A percentile compares a stretch with the other conserved stretches of the same genome.
Conservation (phyloP, 768 basidiomycete species). For the Kwoniella sp. region DNA sequence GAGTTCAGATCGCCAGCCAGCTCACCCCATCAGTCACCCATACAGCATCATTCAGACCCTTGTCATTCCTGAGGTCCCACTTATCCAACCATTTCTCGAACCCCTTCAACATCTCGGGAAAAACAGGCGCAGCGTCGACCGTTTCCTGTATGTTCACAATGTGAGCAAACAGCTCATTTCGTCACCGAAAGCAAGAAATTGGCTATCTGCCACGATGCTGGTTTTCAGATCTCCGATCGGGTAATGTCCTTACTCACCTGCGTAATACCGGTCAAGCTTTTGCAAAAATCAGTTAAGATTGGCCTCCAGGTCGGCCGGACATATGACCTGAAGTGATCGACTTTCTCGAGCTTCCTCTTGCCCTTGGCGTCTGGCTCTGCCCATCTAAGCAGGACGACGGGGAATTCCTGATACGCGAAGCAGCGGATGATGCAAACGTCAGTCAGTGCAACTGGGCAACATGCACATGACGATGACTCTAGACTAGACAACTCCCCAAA, state of each 20-base stretch:
- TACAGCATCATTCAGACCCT: constrained; percentile 40
- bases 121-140: constrained; percentile 77
- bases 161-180: neutral
- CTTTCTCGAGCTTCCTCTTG: constrained; percentile 63
- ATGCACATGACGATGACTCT: neutral
- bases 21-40: constrained; percentile 56
- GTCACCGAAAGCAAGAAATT: too few species aligned
- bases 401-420: too few species aligned
- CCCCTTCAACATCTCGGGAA: constrained; percentile 67
- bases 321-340: constrained; percentile 83
- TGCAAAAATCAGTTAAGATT: constrained; percentile 79
- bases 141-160: constrained; percentile 62
- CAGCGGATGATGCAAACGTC: constrained; percentile 9
- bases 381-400: constrained; percentile 87
- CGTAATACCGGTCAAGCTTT: constrained; percentile 81
- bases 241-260: constrained; percentile 65
- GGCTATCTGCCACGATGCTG: neutral
- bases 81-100: constrained; percentile 71
- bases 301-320: constrained; percentile 88
- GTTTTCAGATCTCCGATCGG: neutral
- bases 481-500: too few species aligned
- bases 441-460: neutral
- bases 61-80: constrained; percentile 65
- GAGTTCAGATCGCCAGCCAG: neutral
- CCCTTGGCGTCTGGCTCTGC: neutral